Evolutionary conservation across 345 rosid genomes (phyloP).

Genomic region (Pugionium cornutum): DNA sequence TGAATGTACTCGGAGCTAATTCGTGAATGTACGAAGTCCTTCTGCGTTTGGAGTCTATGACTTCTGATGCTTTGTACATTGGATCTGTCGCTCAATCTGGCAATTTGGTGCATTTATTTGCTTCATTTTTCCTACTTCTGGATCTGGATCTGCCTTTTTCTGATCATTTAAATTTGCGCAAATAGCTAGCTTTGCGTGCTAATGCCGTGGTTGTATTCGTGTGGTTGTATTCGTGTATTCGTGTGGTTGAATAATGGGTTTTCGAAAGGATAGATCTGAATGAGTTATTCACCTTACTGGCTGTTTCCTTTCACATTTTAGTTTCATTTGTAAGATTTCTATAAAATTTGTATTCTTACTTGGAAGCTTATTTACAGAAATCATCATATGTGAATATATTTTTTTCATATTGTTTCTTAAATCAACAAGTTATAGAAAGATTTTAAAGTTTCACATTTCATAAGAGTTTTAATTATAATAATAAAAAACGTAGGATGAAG

Average conservation of each 20-base stretch:
- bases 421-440: too few relatives aligned
- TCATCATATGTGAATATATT: too few relatives aligned
- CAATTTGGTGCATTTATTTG: background rate
- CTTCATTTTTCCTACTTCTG: slow-evolving; percentile 17
- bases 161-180: background rate
- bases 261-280: slow-evolving; percentile 7
- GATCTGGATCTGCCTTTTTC: slow-evolving; percentile 33
- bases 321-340: background rate
- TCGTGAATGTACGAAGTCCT: background rate
- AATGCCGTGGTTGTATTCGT: slow-evolving; percentile 2
- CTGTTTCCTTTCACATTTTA: background rate
- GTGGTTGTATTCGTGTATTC: background rate
- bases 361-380: too few relatives aligned
- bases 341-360: too few relatives aligned
- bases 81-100: slow-evolving; percentile 29
- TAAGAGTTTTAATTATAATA: too few relatives aligned
- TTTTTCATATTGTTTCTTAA: too few relatives aligned
- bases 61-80: background rate
- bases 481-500: too few relatives aligned
- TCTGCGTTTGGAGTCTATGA: background rate
- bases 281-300: background rate
- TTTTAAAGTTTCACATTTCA: too few relatives aligned
- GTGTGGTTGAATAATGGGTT: background rate
- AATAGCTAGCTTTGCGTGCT: background rate
- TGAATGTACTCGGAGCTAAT: background rate